phyloP scores from a whole-genome alignment of 2,329 filamentous ascomycete species.

The Fusarium domesticum region DNA sequence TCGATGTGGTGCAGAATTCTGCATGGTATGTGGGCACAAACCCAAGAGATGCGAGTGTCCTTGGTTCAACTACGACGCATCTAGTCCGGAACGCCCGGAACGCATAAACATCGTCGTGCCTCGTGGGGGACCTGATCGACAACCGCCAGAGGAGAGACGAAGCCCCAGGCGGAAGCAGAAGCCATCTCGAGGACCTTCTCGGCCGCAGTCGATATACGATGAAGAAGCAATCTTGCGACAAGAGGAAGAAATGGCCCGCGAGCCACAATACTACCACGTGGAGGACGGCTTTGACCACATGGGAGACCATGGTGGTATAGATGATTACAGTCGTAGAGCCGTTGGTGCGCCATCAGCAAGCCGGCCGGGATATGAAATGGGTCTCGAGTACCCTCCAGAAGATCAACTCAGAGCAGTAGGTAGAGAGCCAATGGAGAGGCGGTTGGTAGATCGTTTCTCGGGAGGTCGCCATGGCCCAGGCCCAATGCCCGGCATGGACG shows the following conservation, averaged over 20 bases:
- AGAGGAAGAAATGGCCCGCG: conserved; percentile 39
- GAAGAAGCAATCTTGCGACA: conserved; percentile 46
- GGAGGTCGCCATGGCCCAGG: conserved; percentile 37
- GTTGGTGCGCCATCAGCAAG: conserved; percentile 25
- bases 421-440: conserved; percentile 46
- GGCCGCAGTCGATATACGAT: conserved; percentile 39
- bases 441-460: conserved; percentile 50
- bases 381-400: conserved; percentile 39
- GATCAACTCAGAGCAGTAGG: conserved; percentile 42
- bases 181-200: conserved; percentile 21
- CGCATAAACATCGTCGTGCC: conserved; percentile 50
- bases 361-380: conserved; percentile 25
- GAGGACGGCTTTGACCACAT: conserved; percentile 39
- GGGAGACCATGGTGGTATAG: conserved; percentile 36
- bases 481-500: conserved; percentile 18
- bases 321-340: conserved; percentile 34
- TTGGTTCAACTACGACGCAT: conserved; percentile 66
- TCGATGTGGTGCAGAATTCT: conserved; percentile 80
- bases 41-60: conserved; percentile 85
- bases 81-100: conserved; percentile 53
- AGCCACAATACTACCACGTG: conserved; percentile 32
- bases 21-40: conserved; percentile 76
- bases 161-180: conserved; percentile 10
- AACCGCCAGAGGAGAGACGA: conserved; percentile 33
- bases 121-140: conserved; percentile 14